Conservation (phyloP, 306 rosid species). For the Hylodesmum podocarpum region DNA sequence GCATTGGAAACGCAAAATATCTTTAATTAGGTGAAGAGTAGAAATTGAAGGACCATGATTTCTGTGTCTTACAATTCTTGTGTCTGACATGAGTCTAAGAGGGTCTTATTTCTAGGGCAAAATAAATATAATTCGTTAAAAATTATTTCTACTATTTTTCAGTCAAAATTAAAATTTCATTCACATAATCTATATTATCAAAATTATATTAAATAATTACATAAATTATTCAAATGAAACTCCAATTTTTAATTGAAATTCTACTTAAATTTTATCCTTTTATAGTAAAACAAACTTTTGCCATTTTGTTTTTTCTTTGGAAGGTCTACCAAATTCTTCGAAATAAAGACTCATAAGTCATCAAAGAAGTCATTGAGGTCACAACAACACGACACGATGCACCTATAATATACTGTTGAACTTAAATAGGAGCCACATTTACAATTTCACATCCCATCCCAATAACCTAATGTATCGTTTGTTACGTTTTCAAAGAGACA, state of each 20-base stretch:
- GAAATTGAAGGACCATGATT: neutral
- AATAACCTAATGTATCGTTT: neutral
- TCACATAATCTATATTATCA: no score
- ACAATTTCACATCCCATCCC: neutral
- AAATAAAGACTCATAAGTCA: neutral
- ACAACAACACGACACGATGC: neutral
- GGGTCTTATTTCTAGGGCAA: no score
- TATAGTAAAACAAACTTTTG: no score
- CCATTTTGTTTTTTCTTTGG: neutral
- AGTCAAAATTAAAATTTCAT: no score
- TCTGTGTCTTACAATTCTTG: neutral
- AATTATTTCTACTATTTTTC: no score
- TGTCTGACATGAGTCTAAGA: neutral
- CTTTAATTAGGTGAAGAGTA: neutral
- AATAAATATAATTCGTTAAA: no score
- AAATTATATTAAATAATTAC: no score
- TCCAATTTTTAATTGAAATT: no score
- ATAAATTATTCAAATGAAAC: no score
- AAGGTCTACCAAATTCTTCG: neutral
- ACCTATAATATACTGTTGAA: neutral
- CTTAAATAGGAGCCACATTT: neutral
- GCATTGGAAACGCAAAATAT: constrained; percentile 25
- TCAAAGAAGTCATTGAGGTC: neutral
- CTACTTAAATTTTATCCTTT: no score
- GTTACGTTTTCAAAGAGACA: neutral